These are phyloP conservation scores for Obba rivulosa DNA, from an alignment of 768 basidiomycete genomes.

Conservation along the genomic window DNA sequence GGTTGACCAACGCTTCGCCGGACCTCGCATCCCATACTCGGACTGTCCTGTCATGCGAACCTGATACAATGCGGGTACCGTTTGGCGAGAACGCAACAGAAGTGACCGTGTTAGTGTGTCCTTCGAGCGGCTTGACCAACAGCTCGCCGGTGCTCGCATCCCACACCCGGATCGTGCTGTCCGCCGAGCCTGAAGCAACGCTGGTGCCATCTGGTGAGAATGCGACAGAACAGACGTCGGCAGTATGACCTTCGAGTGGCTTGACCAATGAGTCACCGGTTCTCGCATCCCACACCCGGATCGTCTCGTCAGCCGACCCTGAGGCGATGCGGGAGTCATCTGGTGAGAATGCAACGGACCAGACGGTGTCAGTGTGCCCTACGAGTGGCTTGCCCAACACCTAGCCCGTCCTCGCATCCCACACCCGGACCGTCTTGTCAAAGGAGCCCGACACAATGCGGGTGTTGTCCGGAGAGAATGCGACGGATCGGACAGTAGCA, in stretches of 20 bases:
- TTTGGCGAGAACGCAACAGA: slow-evolving; percentile 24
- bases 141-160: slow-evolving; percentile 4
- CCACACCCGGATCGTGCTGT: slow-evolving; percentile 27
- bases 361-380: slow-evolving; percentile 5
- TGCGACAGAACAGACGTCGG: slow-evolving; percentile 10
- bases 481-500: slow-evolving; percentile 3
- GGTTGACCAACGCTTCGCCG: not conserved
- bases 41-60: slow-evolving; percentile 9
- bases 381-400: not conserved
- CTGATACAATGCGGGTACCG: slow-evolving; percentile 10
- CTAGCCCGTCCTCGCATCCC: not conserved
- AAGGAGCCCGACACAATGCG: slow-evolving; percentile 4
- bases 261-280: slow-evolving; percentile 1
- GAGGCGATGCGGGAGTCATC: slow-evolving; percentile 25
- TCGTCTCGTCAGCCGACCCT: slow-evolving; percentile 38
- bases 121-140: slow-evolving; percentile 7
- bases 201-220: slow-evolving; percentile 25
- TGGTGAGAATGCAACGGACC: slow-evolving; percentile 22
- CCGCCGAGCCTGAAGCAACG: slow-evolving; percentile 24
- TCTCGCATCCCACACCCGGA: slow-evolving; percentile 14
- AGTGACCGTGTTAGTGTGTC: slow-evolving; percentile 14
- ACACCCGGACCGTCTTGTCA: not conserved
- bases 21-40: slow-evolving; percentile 8
- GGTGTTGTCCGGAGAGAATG: slow-evolving; percentile 9
- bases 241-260: slow-evolving; percentile 2